Evolutionary conservation across 179 eudicot species (phyloP).

Genomic region (Silene vulgaris): DNA sequence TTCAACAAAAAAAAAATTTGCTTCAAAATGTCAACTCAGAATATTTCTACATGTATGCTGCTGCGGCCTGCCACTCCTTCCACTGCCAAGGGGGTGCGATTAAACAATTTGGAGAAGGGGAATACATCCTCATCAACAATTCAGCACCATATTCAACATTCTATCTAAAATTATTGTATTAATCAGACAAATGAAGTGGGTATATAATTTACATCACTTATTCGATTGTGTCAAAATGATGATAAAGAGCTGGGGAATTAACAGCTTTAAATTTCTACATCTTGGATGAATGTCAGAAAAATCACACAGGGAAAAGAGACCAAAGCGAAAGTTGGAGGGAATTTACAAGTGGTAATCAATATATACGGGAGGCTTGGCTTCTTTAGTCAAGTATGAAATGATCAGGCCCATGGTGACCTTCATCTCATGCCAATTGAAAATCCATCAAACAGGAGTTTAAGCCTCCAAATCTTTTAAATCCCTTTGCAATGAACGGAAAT

Average conservation of each 20-base stretch:
- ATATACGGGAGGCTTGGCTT: slow-evolving; percentile 21
- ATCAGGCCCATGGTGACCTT: slow-evolving; percentile 20
- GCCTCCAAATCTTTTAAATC: slow-evolving; percentile 8
- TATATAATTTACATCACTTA: slow-evolving; percentile 20
- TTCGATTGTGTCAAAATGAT: slow-evolving; percentile 4
- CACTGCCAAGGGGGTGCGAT: too few relatives aligned
- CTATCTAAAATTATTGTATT: slow-evolving; percentile 9
- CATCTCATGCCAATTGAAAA: slow-evolving; percentile 18
- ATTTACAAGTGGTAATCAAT: slow-evolving; percentile 23
- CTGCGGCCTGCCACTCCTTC: too few relatives aligned
- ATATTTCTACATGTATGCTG: too few relatives aligned
- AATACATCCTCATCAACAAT: too few relatives aligned
- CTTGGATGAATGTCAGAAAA: neutral
- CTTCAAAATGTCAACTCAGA: too few relatives aligned
- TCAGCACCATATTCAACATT: neutral
- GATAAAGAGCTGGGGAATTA: slow-evolving; percentile 16
- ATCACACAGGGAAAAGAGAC: neutral
- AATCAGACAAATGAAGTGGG: slow-evolving; percentile 18
- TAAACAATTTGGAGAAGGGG: too few relatives aligned
- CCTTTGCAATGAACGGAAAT: slow-evolving; percentile 10
- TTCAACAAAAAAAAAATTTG: too few relatives aligned
- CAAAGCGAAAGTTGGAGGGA: slow-evolving; percentile 9
- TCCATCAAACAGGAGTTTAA: neutral
- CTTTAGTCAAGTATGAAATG: slow-evolving; percentile 20
- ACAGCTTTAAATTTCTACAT: slow-evolving; percentile 1